Base-by-base conservation (phyloP, 208 protist genomes). In the Leishmania major region DNA sequence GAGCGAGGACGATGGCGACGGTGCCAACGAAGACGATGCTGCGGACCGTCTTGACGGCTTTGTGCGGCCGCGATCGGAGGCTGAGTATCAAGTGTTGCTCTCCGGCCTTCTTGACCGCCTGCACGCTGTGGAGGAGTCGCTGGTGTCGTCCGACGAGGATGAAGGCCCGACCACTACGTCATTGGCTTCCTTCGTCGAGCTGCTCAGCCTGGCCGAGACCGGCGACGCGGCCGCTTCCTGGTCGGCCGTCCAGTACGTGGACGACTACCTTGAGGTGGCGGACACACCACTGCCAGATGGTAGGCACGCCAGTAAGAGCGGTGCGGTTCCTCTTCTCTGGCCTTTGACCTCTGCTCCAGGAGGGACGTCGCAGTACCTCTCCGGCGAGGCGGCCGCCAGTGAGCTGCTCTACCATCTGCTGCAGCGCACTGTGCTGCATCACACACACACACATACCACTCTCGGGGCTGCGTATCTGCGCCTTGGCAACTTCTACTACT, bases 401-500 rank as follows among this genome's bases (percentile, higher is more conserved):
- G 74, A 90, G 75, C 84, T 95, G 22, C 87, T 86, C 60, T 84
- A 90, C 51, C 80, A 86, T 22, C 75, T 96, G 25, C 89, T 94
- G 53, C 87, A 81, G 75, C 77, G 78, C 74, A 81, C 70, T 37
- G 84, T 81, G 59, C 31, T 83, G 70, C 74, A 84, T 67, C 77
- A 80, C 40, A 49, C 66, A 0, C 78, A 82, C 17, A 82, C 72
- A 66, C 11, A 15, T 31, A 55, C 77, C 37, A 78, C 77, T 3
- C 79, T 79, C 62, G 78, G 84, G 22, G 82, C 89, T 22, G 82
- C 91, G 15, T 88, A 91, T 70, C 78, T 94, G 74, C 89, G 88
- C 3, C 88, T 97, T 1, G 94, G 91, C 51, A 88, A 95, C 66
- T 92, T 95, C 78, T 94, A 88, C 83, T 95, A 93, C 77, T 75